Conservation (phyloP, 306 rosid species). For the Lathyrus oleraceus region DNA sequence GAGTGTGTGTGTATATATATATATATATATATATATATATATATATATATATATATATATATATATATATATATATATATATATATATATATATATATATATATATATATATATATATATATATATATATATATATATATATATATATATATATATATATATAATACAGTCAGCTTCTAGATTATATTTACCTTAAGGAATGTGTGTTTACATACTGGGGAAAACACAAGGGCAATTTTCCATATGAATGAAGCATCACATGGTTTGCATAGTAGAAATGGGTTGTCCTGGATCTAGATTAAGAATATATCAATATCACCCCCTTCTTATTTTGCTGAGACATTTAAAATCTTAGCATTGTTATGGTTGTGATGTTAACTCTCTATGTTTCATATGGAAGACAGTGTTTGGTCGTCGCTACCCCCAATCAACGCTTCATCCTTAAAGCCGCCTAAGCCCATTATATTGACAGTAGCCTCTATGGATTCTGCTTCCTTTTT, state of each 20-base stretch:
- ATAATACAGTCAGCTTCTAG: slow-evolving; percentile 16
- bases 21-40: too few species aligned
- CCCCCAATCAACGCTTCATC: slow-evolving; percentile 75
- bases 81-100: too few species aligned
- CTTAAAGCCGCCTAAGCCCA: slow-evolving; percentile 56
- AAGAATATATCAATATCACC: slow-evolving; percentile 18
- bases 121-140: too few species aligned
- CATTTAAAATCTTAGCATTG: slow-evolving; percentile 7
- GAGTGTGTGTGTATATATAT: too few species aligned
- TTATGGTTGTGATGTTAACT: slow-evolving; percentile 34
- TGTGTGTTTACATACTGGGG: slow-evolving; percentile 13
- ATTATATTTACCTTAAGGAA: slow-evolving; percentile 4
- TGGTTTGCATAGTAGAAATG: slow-evolving; percentile 24
- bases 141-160: too few species aligned
- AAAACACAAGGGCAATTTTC: slow-evolving; percentile 17
- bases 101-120: too few species aligned
- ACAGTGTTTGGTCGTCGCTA: slow-evolving; percentile 98
- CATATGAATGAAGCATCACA: slow-evolving; percentile 27
- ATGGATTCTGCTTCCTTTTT: slow-evolving; percentile 98
- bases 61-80: too few species aligned
- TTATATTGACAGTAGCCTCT: slow-evolving; percentile 69
- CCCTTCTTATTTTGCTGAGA: background rate
- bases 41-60: too few species aligned
- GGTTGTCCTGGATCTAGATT: slow-evolving; percentile 17
- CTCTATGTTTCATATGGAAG: slow-evolving; percentile 55